phyloP scores from a whole-genome alignment of 768 basidiomycete genomes.

The Tremella mesenterica region DNA sequence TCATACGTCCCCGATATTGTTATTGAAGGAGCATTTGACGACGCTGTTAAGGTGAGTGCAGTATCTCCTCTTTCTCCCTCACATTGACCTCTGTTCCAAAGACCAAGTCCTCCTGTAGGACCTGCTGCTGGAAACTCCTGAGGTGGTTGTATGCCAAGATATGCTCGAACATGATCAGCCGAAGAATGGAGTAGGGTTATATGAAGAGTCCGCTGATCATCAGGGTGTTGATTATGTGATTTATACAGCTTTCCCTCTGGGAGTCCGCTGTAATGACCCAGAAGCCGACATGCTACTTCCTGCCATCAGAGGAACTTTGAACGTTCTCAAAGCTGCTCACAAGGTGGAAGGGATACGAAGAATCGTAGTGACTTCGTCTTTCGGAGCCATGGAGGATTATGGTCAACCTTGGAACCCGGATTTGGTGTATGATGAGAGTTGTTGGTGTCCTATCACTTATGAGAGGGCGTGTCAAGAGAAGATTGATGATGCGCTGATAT shows the following conservation, averaged over 20 bases:
- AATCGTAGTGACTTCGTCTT: slow-evolving; percentile 12
- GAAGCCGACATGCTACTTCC: slow-evolving; percentile 10
- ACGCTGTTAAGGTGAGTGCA: slow-evolving; percentile 8
- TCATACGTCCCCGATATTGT: background rate
- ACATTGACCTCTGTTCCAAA: too few species aligned
- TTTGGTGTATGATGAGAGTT: slow-evolving; percentile 6
- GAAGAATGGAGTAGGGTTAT: too few species aligned
- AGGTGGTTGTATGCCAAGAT: too few species aligned
- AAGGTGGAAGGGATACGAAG: slow-evolving; percentile 5
- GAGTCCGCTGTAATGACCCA: slow-evolving; percentile 7
- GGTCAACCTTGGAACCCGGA: slow-evolving; percentile 13
- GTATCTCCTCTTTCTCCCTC: too few species aligned
- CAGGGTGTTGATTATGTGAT: slow-evolving; percentile 1
- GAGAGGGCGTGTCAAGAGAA: slow-evolving; percentile 9
- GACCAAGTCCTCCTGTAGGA: too few species aligned
- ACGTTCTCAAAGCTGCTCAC: slow-evolving; percentile 3
- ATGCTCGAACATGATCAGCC: too few species aligned
- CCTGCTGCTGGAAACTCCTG: too few species aligned
- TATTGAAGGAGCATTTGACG: slow-evolving; percentile 10
- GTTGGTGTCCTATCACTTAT: slow-evolving; percentile 3
- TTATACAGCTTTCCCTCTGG: slow-evolving; percentile 12
- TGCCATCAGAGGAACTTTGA: slow-evolving; percentile 8
- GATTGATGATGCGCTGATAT: slow-evolving; percentile 11
- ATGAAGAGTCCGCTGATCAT: too few species aligned
- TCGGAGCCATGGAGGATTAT: slow-evolving; percentile 8